These are phyloP conservation scores for Ottelia alismoides DNA, from an alignment of 106 monocot genomes.

Conservation along the genomic window DNA sequence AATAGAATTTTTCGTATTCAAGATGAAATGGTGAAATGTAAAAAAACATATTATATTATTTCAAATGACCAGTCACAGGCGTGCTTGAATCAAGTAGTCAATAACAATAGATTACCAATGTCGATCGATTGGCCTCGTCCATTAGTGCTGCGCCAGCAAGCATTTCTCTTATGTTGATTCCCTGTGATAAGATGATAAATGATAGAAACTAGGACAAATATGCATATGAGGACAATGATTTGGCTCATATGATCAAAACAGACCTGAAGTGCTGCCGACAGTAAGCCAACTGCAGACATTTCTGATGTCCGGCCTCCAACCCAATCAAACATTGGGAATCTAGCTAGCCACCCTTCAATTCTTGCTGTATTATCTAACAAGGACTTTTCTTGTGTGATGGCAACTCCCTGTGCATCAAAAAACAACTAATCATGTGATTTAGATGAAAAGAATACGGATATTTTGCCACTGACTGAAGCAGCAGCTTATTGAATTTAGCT, in stretches of 20 bases:
- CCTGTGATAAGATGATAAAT: slow-evolving; percentile 26
- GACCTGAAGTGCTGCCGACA: slow-evolving; percentile 93
- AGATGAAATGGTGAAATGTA: background rate
- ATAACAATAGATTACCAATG: no score
- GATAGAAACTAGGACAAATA: background rate
- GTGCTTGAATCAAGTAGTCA: no score
- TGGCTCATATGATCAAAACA: background rate
- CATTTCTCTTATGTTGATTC: slow-evolving; percentile 92
- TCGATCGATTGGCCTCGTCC: slow-evolving; percentile 73
- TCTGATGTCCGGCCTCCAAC: slow-evolving; percentile 98
- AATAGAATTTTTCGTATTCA: background rate
- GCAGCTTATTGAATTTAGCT: no score
- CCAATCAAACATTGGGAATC: slow-evolving; percentile 99
- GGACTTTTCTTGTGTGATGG: slow-evolving; percentile 92
- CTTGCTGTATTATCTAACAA: slow-evolving; percentile 95
- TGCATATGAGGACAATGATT: slow-evolving; percentile 1
- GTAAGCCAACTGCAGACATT: slow-evolving; percentile 98
- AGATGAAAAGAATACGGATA: background rate
- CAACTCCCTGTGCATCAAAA: slow-evolving; percentile 68
- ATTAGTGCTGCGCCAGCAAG: slow-evolving; percentile 88
- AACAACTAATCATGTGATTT: background rate
- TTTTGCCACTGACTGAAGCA: no score
- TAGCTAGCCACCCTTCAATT: slow-evolving; percentile 96
- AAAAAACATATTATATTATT: no score
- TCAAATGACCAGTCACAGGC: no score